These are phyloP conservation scores for Sporisorium exsertum DNA, from an alignment of 1,284 basidiomycete species.

Conservation along the genomic window DNA sequence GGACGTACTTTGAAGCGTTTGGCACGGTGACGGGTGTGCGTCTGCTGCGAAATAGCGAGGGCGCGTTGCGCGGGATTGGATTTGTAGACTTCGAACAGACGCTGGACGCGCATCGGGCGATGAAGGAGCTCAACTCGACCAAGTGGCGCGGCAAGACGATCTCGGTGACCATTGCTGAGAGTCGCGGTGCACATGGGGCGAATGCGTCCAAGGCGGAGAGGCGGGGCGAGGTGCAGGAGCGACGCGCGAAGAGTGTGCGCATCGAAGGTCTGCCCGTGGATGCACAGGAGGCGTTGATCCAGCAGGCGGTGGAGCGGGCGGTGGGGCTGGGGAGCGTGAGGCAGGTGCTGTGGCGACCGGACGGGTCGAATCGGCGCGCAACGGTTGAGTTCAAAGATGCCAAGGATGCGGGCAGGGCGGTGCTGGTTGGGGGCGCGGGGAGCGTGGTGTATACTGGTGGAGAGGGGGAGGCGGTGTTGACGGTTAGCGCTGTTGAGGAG, in stretches of 20 bases:
- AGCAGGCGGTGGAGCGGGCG: conserved; percentile 61
- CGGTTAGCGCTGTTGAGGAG: conserved; percentile 12
- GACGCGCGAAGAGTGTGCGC: conserved; percentile 41
- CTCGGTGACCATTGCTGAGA: conserved; percentile 53
- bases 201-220: not conserved
- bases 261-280: conserved; percentile 56
- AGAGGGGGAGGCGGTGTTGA: conserved; percentile 3
- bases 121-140: conserved; percentile 58
- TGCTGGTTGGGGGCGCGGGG: conserved; percentile 30
- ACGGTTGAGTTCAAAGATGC: conserved; percentile 51
- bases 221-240: conserved; percentile 18
- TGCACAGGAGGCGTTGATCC: conserved; percentile 67
- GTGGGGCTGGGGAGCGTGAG: conserved; percentile 49
- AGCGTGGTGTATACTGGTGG: conserved; percentile 10
- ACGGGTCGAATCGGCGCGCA: conserved; percentile 32
- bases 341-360: conserved; percentile 59
- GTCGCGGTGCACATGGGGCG: conserved; percentile 14
- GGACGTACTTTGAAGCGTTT: conserved; percentile 79
- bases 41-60: conserved; percentile 79
- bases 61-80: conserved; percentile 84
- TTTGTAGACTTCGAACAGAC: conserved; percentile 85
- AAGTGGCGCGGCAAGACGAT: conserved; percentile 59
- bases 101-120: conserved; percentile 63
- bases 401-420: conserved; percentile 50
- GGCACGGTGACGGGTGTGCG: conserved; percentile 83